phyloP scores from a whole-genome alignment of 805 yeast genomes.

The Kuraishia cidri region DNA sequence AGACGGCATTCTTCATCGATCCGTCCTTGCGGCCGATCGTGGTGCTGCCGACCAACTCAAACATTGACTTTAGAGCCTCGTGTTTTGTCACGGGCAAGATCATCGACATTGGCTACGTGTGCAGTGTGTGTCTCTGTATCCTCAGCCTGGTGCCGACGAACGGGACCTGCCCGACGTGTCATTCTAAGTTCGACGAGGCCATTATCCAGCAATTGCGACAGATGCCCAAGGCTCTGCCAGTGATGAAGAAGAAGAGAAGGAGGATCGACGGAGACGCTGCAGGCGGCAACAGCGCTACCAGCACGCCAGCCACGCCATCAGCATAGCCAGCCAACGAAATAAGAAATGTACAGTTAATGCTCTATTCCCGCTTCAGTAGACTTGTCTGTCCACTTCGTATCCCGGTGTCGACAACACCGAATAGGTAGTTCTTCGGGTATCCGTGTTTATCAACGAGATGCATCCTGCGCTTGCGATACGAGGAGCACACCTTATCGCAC shows the following conservation, averaged over 20 bases:
- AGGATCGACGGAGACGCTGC: constrained; percentile 4
- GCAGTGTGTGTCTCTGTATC: constrained; percentile 88
- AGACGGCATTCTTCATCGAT: constrained; percentile 79
- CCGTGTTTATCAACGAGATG: constrained; percentile 44
- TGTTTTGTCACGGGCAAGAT: constrained; percentile 87
- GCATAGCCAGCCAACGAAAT: neutral
- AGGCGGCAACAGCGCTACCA: neutral
- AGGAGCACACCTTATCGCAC: constrained; percentile 30
- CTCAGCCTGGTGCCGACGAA: constrained; percentile 61
- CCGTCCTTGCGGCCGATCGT: constrained; percentile 73
- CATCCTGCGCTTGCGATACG: constrained; percentile 28
- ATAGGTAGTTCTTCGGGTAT: constrained; percentile 28
- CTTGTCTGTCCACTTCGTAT: constrained; percentile 10
- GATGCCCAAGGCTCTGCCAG: constrained; percentile 36
- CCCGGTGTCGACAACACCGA: constrained; percentile 19
- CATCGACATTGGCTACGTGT: constrained; percentile 89
- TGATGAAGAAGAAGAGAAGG: constrained; percentile 15
- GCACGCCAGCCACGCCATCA: neutral
- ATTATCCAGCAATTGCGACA: constrained; percentile 49
- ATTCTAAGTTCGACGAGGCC: constrained; percentile 60
- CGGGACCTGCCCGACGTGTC: constrained; percentile 80
- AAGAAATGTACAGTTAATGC: neutral
- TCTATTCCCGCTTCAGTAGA: constrained; percentile 8
- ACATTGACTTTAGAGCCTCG: constrained; percentile 90
- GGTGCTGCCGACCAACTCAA: constrained; percentile 72